A percentile compares a stretch with the other conserved stretches of the same genome.
These are phyloP conservation scores for Coccomyxa sp. DNA, from an alignment of 139 green algal genomes.

Conservation along the genomic window DNA sequence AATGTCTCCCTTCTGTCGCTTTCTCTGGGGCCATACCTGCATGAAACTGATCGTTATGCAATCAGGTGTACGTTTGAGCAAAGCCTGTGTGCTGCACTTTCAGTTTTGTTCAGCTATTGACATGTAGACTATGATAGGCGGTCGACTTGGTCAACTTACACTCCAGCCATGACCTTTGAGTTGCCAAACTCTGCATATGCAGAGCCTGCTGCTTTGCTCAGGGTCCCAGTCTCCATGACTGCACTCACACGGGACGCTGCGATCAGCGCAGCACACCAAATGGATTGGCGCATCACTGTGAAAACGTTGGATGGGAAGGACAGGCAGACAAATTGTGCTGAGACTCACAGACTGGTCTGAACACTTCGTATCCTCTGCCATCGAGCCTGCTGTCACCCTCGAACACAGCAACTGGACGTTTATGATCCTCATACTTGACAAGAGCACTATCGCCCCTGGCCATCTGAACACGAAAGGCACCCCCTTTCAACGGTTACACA, in stretches of 20 bases:
- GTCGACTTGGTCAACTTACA: constrained; percentile 29
- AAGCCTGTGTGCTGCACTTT: too few species aligned
- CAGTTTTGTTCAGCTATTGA: too few species aligned
- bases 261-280: not conserved
- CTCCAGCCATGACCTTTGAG: constrained; percentile 75
- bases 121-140: not conserved
- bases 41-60: too few species aligned
- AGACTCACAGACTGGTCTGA: constrained; percentile 46
- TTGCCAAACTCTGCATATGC: constrained; percentile 67
- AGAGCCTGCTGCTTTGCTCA: constrained; percentile 70
- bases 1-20: constrained; percentile 48
- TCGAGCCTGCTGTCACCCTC: constrained; percentile 23
- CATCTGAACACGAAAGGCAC: too few species aligned
- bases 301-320: not conserved
- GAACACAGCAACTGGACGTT: too few species aligned
- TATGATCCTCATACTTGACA: too few species aligned
- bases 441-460: too few species aligned
- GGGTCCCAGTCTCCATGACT: constrained; percentile 58
- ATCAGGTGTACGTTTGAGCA: not conserved
- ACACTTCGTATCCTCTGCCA: constrained; percentile 47
- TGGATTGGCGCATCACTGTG: not conserved
- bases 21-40: constrained; percentile 67
- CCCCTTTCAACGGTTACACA: too few species aligned
- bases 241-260: not conserved
- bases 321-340: not conserved